Evolutionary conservation across 2,329 filamentous ascomycete species (phyloP), one percentile per base, ranked within the genome.

Genomic region (Epichloe sylvatica): DNA sequence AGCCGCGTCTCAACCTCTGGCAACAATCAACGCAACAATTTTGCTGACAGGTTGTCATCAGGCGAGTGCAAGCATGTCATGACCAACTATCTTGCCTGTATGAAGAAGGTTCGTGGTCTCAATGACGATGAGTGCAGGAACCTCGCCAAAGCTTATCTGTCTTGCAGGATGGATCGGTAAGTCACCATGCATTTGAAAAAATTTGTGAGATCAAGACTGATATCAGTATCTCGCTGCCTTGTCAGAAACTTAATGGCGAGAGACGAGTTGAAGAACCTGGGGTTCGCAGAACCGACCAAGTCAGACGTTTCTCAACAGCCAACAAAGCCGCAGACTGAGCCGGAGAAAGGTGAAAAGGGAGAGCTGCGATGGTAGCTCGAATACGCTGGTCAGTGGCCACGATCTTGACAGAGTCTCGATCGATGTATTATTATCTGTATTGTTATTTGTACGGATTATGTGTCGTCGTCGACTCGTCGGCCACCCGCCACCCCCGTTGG

Each of bases 61-160:
- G 87, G 88, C 61, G 92, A 98, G 72, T 98, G 92, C 75, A 96
- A 91, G 65, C 73, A 83, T 51, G 78, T 94, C 56, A 97, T 97
- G 80, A 77, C 77, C 51, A 76, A 75, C 47, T 98, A 98, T 63
- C 77, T 98, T 45, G 75, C 78, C 51, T 98, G 92, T 66, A 83
- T 98, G 64, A 92, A 90, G 64, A 83, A 79, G 54, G 81, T 84
- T 55, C 80, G 81, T 57, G 92, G 92, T 23, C 78, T 86, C 59
- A 97, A 97, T 63, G 85, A 92, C 55, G 76, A 86, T 53, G 81
- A 87, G 61, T 98, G 92, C 65, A 83, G 92, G 51, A 73, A 80
- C 60, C 69, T 96, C 49, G 90, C 90, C 52, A 97, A 96, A 70
- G 77, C 80, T 33, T 98, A 98, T 66, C 72, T 98, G 49, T 73